A percentile compares a stretch with the other conserved stretches of the same genome.
Conservation (phyloP, 2,329 filamentous ascomycete species). For the Penicillium sp. region DNA sequence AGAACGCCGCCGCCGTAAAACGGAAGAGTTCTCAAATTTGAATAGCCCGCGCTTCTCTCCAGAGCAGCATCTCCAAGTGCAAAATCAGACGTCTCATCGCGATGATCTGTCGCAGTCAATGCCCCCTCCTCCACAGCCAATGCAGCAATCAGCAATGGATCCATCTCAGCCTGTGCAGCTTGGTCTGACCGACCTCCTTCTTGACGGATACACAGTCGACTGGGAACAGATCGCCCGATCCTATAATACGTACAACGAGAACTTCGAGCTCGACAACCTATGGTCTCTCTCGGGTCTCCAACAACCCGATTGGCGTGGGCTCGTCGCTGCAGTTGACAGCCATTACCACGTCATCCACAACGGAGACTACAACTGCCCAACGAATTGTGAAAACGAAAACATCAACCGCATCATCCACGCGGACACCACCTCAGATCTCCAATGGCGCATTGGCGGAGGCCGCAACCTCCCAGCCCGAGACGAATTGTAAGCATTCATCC, state of each 20-base stretch:
- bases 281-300: conserved; percentile 36
- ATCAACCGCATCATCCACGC: conserved; percentile 32
- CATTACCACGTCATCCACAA: conserved; percentile 37
- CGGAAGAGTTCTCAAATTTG: conserved; percentile 27
- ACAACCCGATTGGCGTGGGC: conserved; percentile 36
- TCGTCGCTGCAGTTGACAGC: conserved; percentile 39
- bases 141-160: conserved; percentile 23
- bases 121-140: conserved; percentile 18
- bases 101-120: conserved; percentile 19
- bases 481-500: conserved; percentile 32
- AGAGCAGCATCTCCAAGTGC: conserved; percentile 29
- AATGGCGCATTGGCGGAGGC: conserved; percentile 33
- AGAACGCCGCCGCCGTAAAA: conserved; percentile 33
- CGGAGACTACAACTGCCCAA: conserved; percentile 27
- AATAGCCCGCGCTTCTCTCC: conserved; percentile 20
- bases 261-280: conserved; percentile 35
- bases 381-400: conserved; percentile 29
- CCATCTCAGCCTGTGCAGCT: conserved; percentile 22
- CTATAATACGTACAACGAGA: conserved; percentile 35
- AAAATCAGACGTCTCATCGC: conserved; percentile 21
- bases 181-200: conserved; percentile 30
- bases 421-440: conserved; percentile 24
- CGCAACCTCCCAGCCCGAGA: conserved; percentile 26
- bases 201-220: conserved; percentile 34
- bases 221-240: conserved; percentile 31